These are phyloP conservation scores for Boletus sp. DNA, from an alignment of 768 basidiomycete species.

Conservation along the genomic window DNA sequence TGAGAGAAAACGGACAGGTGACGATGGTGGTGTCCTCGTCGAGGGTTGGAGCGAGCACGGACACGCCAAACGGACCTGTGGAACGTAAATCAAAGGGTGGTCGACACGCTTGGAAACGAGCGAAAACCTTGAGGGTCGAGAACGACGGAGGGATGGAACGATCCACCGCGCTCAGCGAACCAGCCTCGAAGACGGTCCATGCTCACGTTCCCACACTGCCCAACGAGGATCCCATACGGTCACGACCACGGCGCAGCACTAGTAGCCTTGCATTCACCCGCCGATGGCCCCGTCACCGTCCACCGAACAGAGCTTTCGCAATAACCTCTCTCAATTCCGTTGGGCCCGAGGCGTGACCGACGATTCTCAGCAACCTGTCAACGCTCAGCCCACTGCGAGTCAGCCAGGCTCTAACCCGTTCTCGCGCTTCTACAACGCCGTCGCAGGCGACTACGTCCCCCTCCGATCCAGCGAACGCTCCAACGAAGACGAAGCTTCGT, in stretches of 20 bases:
- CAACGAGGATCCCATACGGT: too few relatives aligned
- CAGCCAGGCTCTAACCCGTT: constrained; percentile 58
- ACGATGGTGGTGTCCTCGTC: constrained; percentile 54
- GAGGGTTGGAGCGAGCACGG: constrained; percentile 50
- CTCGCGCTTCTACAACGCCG: constrained; percentile 80
- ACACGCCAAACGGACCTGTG: constrained; percentile 45
- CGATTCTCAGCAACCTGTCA: constrained; percentile 52
- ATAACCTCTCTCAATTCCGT: constrained; percentile 79
- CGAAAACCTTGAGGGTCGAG: constrained; percentile 46
- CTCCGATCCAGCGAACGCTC: constrained; percentile 76
- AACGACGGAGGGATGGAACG: constrained; percentile 45
- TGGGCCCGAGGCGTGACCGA: constrained; percentile 76
- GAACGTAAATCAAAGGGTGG: constrained; percentile 6
- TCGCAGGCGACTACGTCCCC: constrained; percentile 88
- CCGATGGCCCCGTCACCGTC: neutral
- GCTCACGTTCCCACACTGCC: too few relatives aligned
- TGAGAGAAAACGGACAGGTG: constrained; percentile 64
- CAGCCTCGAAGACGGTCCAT: constrained; percentile 44
- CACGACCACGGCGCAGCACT: too few relatives aligned
- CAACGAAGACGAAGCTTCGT: constrained; percentile 96
- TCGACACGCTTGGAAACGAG: neutral
- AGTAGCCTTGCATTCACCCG: too few relatives aligned
- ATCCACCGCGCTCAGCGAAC: constrained; percentile 49
- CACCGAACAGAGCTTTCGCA: constrained; percentile 68
- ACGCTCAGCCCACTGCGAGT: constrained; percentile 26